Percentiles rank a stretch among this genome's conserved stretches.
phyloP scores from a whole-genome alignment of 805 yeast species.

The Allodekkera sacchari region DNA sequence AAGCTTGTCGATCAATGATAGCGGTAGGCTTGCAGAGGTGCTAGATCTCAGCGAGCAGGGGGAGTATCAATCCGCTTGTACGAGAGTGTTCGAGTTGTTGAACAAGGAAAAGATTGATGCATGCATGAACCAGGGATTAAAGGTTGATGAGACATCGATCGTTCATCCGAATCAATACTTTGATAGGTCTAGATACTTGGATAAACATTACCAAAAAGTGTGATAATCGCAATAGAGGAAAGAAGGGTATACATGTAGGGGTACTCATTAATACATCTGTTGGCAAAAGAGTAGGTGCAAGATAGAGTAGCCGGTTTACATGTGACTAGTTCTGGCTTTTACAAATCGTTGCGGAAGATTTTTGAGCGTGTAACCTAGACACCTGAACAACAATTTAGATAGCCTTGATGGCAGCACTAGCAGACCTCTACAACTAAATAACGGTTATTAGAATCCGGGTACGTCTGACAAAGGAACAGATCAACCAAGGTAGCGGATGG shows the following conservation, averaged over 20 bases:
- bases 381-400: no score
- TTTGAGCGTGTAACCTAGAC: no score
- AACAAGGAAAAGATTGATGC: conserved; percentile 37
- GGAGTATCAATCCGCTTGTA: conserved; percentile 80
- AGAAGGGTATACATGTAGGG: not conserved
- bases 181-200: conserved; percentile 61
- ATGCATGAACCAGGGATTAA: conserved; percentile 29
- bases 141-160: conserved; percentile 51
- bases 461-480: no score
- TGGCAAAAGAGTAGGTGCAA: no score
- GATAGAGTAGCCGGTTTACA: conserved; percentile 1
- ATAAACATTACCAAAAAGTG: conserved; percentile 19
- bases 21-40: conserved; percentile 42
- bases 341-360: no score
- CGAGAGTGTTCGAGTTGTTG: conserved; percentile 75
- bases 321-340: no score
- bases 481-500: no score
- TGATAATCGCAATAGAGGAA: conserved; percentile 8
- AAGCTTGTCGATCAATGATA: conserved; percentile 58
- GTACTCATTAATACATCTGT: no score
- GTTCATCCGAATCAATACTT: conserved; percentile 86
- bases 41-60: conserved; percentile 59
- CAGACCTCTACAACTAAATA: no score
- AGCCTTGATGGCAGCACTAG: no score
- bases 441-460: no score